These are phyloP conservation scores for Trichosporon sp. DNA, from an alignment of 1,284 basidiomycete genomes.

Conservation along the genomic window DNA sequence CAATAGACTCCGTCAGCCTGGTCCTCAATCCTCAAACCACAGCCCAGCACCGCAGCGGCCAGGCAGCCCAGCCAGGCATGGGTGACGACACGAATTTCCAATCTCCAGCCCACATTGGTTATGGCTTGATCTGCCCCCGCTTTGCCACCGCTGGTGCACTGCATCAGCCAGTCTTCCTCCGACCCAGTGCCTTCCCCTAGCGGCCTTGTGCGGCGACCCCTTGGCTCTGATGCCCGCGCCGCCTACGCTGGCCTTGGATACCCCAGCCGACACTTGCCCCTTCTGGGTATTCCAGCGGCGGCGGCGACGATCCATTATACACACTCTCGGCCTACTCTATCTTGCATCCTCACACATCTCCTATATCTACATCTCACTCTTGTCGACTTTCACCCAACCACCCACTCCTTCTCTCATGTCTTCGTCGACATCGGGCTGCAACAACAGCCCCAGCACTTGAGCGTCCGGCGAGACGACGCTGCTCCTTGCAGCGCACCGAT, in stretches of 20 bases:
- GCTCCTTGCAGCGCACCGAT: not conserved
- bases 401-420: not conserved
- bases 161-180: not conserved
- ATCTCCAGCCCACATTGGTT: not conserved
- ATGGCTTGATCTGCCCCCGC: not conserved
- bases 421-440: not conserved
- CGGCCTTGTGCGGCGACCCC: not conserved
- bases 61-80: not conserved
- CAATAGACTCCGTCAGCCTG: not conserved
- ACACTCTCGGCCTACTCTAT: not conserved
- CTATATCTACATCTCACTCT: not conserved
- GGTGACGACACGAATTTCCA: not conserved
- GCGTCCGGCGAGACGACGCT: constrained; percentile 1
- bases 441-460: constrained; percentile 1
- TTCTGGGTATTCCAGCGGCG: not conserved
- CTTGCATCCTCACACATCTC: constrained; percentile 2
- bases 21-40: not conserved
- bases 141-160: not conserved
- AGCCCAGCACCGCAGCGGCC: not conserved
- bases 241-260: not conserved
- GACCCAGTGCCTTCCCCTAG: not conserved
- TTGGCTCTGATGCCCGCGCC: not conserved
- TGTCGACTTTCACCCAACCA: not conserved
- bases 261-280: not conserved
- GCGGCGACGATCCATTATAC: not conserved